Evolutionary conservation across 306 rosid species (phyloP).

Genomic region (Prunus persica): DNA sequence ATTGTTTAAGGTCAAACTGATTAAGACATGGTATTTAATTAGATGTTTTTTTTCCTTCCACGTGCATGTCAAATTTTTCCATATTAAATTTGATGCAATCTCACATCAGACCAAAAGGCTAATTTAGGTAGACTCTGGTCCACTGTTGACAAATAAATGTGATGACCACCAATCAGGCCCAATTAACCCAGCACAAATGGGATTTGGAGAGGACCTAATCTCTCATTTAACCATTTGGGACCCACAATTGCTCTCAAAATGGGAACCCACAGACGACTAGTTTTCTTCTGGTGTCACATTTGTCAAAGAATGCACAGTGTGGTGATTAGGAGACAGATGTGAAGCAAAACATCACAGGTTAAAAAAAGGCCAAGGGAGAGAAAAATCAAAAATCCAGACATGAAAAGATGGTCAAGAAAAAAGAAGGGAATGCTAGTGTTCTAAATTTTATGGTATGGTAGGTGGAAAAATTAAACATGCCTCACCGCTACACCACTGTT

Average conservation of each 20-base stretch:
- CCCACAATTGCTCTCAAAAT: background rate
- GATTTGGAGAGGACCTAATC: background rate
- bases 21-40: too few relatives aligned
- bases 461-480: too few relatives aligned
- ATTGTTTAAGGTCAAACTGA: too few relatives aligned
- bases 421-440: too few relatives aligned
- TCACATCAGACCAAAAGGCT: background rate
- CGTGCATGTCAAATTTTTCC: background rate
- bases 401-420: too few relatives aligned
- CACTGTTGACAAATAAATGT: too few relatives aligned
- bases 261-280: background rate
- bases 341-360: background rate
- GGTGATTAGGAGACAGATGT: background rate
- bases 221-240: too few relatives aligned
- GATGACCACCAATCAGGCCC: too few relatives aligned
- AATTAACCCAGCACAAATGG: background rate
- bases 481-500: too few relatives aligned
- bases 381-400: too few relatives aligned
- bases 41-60: background rate
- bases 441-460: too few relatives aligned
- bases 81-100: background rate
- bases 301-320: background rate
- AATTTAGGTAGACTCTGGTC: background rate
- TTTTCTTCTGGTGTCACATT: background rate
- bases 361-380: too few relatives aligned